phyloP scores from a whole-genome alignment of 2,329 filamentous ascomycete genomes.

The Epichloe bromicola region DNA sequence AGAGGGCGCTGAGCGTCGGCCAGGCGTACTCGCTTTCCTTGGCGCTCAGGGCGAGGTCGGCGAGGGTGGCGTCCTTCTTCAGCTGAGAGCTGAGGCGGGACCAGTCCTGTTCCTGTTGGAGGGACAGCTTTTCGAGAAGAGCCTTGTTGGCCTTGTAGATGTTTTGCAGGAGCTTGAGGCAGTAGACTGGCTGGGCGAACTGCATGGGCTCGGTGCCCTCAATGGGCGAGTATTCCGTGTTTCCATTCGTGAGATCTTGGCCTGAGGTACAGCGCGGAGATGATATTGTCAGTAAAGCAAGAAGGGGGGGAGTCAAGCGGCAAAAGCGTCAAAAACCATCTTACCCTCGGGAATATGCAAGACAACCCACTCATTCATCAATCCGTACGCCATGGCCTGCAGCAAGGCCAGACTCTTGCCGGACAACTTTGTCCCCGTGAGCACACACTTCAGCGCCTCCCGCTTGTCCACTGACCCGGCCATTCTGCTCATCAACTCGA shows the following conservation, averaged over 20 bases:
- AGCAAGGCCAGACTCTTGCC: slow-evolving; percentile 83
- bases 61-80: slow-evolving; percentile 48
- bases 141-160: slow-evolving; percentile 59
- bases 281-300: not conserved
- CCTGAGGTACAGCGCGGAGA: slow-evolving; percentile 23
- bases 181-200: slow-evolving; percentile 72
- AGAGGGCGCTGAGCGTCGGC: slow-evolving; percentile 68
- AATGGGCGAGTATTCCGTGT: slow-evolving; percentile 67
- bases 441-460: slow-evolving; percentile 47
- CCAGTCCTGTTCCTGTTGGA: slow-evolving; percentile 31
- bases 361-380: slow-evolving; percentile 77
- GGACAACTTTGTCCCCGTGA: slow-evolving; percentile 59
- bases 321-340: slow-evolving; percentile 9
- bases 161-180: slow-evolving; percentile 57
- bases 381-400: slow-evolving; percentile 70
- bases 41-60: slow-evolving; percentile 55
- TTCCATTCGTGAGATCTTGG: slow-evolving; percentile 67
- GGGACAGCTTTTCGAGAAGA: slow-evolving; percentile 42
- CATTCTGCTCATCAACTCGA: slow-evolving; percentile 54
- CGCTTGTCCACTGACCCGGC: slow-evolving; percentile 37
- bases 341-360: slow-evolving; percentile 81
- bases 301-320: not conserved
- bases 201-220: slow-evolving; percentile 41
- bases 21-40: slow-evolving; percentile 67
- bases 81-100: slow-evolving; percentile 25